Conservation (phyloP, 2,329 filamentous ascomycete genomes). For the Aspergillus luchuensis region DNA sequence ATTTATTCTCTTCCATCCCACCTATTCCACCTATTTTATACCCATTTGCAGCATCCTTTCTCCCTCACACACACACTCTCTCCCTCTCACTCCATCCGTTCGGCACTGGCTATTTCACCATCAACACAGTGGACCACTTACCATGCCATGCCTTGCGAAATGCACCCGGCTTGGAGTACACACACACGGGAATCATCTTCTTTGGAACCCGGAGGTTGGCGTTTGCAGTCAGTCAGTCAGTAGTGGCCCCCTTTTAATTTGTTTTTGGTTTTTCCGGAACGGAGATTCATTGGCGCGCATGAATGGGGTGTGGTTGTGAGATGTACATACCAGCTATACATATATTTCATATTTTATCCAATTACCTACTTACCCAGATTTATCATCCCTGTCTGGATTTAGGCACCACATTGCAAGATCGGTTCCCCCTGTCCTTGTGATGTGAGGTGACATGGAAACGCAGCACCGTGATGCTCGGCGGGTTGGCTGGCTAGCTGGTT, state of each 20-base stretch:
- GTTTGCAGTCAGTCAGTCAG: background rate
- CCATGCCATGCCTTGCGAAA: background rate
- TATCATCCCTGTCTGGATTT: background rate
- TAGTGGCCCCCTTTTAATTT: background rate
- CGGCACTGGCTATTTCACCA: background rate
- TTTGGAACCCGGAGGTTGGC: background rate
- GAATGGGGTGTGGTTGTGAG: background rate
- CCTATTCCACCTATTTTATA: conserved; percentile 15
- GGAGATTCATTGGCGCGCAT: background rate
- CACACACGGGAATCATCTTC: background rate
- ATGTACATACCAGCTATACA: conserved; percentile 4
- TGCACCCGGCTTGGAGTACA: background rate
- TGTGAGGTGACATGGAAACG: too few relatives aligned
- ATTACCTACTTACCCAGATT: background rate
- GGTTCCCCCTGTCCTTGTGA: too few relatives aligned
- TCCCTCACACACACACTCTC: background rate
- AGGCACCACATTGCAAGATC: background rate
- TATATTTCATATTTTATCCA: background rate
- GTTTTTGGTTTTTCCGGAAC: background rate
- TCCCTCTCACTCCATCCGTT: background rate
- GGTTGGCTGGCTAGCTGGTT: too few relatives aligned
- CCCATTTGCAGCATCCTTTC: conserved; percentile 17
- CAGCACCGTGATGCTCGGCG: too few relatives aligned
- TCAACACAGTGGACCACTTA: background rate
- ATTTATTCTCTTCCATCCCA: background rate